These are phyloP conservation scores for Emydomyces testavorans DNA, from an alignment of 2,329 filamentous ascomycete genomes.

Conservation along the genomic window DNA sequence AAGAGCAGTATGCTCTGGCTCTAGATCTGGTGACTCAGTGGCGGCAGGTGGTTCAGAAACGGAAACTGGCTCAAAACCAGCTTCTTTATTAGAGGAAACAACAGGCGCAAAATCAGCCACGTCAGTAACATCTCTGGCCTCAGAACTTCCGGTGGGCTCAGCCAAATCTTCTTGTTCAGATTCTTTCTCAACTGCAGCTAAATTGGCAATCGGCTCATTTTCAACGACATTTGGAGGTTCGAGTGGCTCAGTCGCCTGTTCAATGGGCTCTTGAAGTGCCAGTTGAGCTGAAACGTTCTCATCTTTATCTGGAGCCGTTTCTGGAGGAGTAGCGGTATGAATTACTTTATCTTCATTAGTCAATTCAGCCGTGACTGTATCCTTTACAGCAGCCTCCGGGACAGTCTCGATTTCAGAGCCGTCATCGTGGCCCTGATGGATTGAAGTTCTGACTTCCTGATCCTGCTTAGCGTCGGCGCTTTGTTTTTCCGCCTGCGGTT, in stretches of 20 bases:
- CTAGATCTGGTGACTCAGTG: not conserved
- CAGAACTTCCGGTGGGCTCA: not conserved
- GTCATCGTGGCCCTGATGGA: not conserved
- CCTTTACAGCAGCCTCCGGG: not conserved
- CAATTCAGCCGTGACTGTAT: not conserved
- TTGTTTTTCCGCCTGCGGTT: conserved; percentile 1
- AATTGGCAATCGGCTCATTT: not conserved
- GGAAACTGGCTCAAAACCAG: not conserved
- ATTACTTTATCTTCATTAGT: not conserved
- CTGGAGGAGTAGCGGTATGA: not conserved
- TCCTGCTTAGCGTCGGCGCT: conserved; percentile 1
- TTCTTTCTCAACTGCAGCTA: not conserved
- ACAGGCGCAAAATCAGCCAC: not conserved
- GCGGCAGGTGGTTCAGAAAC: not conserved
- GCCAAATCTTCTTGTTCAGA: not conserved
- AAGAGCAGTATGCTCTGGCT: not conserved
- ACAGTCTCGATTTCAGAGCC: not conserved
- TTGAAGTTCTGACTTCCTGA: conserved; percentile 6
- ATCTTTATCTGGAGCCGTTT: not conserved
- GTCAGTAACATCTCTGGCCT: not conserved
- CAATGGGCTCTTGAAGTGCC: not conserved
- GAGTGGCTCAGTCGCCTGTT: not conserved
- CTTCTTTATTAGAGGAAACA: not conserved
- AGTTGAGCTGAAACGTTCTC: not conserved
- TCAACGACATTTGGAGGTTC: conserved; percentile 1